Conservation (phyloP, 2,329 filamentous ascomycete species). For the Paramyrothecium sp. region DNA sequence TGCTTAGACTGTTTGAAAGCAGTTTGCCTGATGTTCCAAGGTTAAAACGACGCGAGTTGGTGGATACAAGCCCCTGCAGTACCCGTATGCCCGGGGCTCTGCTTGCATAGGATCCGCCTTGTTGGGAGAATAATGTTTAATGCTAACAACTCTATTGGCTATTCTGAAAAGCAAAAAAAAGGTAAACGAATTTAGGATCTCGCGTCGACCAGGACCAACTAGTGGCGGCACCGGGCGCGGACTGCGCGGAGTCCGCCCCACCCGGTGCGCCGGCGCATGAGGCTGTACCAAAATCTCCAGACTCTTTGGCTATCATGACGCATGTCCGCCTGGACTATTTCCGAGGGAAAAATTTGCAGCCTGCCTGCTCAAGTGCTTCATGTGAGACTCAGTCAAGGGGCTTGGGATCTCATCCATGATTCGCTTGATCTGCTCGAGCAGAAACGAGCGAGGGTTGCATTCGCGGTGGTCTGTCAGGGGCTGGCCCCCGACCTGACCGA, state of each 20-base stretch:
- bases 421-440: slow-evolving; percentile 15
- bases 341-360: not conserved
- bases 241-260: not conserved
- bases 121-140: not conserved
- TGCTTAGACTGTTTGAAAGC: not conserved
- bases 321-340: not conserved
- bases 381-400: not conserved
- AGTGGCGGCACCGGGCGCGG: not conserved
- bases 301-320: not conserved
- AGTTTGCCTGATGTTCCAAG: not conserved
- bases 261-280: not conserved
- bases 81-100: not conserved
- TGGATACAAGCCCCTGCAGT: not conserved
- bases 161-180: not conserved
- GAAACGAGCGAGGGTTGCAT: slow-evolving; percentile 17
- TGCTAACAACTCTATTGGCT: not conserved
- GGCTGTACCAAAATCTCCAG: not conserved
- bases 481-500: slow-evolving; percentile 12
- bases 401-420: slow-evolving; percentile 16
- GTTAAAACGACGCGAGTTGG: not conserved
- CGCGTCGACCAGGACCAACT: not conserved
- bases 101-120: not conserved
- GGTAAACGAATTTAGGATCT: not conserved
- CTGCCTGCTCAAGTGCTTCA: not conserved
- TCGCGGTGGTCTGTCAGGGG: slow-evolving; percentile 11